phyloP scores from a whole-genome alignment of 306 rosid species.

The Fragaria ananassa region DNA sequence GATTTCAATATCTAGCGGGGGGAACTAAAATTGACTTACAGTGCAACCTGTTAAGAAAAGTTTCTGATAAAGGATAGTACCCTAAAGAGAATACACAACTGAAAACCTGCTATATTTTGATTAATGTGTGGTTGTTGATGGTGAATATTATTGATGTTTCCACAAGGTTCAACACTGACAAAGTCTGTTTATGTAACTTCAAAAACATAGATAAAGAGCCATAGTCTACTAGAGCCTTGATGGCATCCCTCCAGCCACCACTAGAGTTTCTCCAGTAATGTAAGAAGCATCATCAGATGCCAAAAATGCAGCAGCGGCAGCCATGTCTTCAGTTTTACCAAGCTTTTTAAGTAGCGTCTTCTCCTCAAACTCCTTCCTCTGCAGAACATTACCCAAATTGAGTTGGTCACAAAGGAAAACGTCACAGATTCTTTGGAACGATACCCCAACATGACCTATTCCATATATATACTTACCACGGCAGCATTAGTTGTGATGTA shows the following conservation, averaged over 20 bases:
- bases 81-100: not conserved
- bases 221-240: slow-evolving; percentile 63
- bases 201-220: not conserved
- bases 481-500: slow-evolving; percentile 45
- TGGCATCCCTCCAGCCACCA: slow-evolving; percentile 87
- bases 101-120: not conserved
- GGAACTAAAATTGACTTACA: not conserved
- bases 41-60: not conserved
- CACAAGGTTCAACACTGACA: not conserved
- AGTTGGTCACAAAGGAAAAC: not conserved
- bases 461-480: slow-evolving; percentile 37
- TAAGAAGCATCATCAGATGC: slow-evolving; percentile 90
- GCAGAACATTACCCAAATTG: slow-evolving; percentile 23
- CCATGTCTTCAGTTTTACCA: slow-evolving; percentile 91
- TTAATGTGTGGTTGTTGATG: not conserved
- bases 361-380: slow-evolving; percentile 61
- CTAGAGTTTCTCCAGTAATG: slow-evolving; percentile 92
- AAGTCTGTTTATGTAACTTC: not conserved
- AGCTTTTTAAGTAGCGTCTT: slow-evolving; percentile 70
- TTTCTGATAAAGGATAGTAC: not conserved
- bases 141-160: slow-evolving; percentile 1
- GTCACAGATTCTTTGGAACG: not conserved
- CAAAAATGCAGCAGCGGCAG: slow-evolving; percentile 79
- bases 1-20: not conserved
- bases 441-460: not conserved